Evolutionary conservation across 805 yeast species (phyloP), one percentile per base, ranked within the genome.

Genomic region (Saccharomyces paradoxus): DNA sequence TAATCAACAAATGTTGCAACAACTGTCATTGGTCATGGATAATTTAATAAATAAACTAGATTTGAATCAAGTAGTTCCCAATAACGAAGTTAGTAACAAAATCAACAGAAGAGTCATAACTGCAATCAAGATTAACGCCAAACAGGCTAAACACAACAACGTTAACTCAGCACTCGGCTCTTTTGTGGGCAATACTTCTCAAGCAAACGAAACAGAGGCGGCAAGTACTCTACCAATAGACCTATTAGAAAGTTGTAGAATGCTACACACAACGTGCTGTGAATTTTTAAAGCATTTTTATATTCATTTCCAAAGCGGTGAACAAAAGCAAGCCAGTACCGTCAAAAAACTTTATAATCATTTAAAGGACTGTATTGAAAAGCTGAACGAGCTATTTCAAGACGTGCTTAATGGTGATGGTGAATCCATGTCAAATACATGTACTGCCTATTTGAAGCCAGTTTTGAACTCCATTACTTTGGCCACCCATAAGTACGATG

Each of bases 201-300:
- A 62, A 31, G 59, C 63, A 26, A 68, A 64, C 4, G 60, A 59
- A 6, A 64, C 63, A 17, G 75, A 73, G 48, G 61, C 67, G 2
- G 67, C 63, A 51, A 63, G 71, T 5, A 62, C 58, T 6, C 60
- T 72, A n/a, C 76, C 75, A n/a, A 52, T 52, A 3, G 69, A 65
- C 10, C 58, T 75, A 1, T 54, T 80, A 10, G 87, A 83, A 50
- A 74, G 77, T 48, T 71, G 87, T 41, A 71, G 83, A 51, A 68
- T 85, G 46, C 76, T 85, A 14, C 91, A 87, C 64, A 80, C 85
- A 0, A 85, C 94, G 0, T 81, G 91, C 2, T 77, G 84, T 41
- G 95, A 87, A 66, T 87, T 87, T 64, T 69, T 87, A 46, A 79
- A 82, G 55, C 95, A 87, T 66, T 87, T 86, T 66, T 87, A 91